Evolutionary conservation across 2,329 filamentous ascomycete genomes (phyloP).

Genomic region (Colletotrichum australisinense): DNA sequence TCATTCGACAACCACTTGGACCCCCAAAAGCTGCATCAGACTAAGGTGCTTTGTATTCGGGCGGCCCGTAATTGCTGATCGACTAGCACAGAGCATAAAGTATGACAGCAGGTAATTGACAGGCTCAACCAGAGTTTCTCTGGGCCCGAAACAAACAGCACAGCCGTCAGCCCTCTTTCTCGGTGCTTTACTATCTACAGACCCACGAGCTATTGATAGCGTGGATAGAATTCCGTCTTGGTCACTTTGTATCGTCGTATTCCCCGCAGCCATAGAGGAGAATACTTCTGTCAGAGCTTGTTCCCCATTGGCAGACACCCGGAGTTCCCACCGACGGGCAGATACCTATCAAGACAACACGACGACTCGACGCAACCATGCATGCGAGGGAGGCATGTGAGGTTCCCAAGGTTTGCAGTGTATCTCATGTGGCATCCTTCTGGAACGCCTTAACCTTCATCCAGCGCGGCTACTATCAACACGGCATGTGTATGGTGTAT

Average conservation of each 20-base stretch:
- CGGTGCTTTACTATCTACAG: not conserved
- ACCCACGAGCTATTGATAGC: not conserved
- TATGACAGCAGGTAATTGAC: constrained; percentile 2
- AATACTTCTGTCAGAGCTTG: not conserved
- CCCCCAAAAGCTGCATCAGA: not conserved
- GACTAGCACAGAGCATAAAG: not conserved
- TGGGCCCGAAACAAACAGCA: not conserved
- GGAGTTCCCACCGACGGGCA: not conserved
- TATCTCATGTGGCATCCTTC: not conserved
- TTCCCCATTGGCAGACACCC: not conserved
- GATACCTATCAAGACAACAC: not conserved
- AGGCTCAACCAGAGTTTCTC: not conserved
- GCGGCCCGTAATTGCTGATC: not conserved
- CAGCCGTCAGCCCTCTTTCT: not conserved
- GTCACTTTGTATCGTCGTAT: not conserved
- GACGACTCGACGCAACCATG: not conserved
- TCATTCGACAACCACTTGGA: not conserved
- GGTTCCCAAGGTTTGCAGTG: not conserved
- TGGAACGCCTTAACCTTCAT: not conserved
- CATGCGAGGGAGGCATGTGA: not conserved
- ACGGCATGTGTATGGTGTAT: not conserved
- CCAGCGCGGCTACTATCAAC: not conserved
- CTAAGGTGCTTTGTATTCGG: not conserved
- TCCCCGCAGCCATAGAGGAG: too few species aligned
- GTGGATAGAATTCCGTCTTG: not conserved